phyloP scores from a whole-genome alignment of 129 eudicot species.

The Solidago caesia region DNA sequence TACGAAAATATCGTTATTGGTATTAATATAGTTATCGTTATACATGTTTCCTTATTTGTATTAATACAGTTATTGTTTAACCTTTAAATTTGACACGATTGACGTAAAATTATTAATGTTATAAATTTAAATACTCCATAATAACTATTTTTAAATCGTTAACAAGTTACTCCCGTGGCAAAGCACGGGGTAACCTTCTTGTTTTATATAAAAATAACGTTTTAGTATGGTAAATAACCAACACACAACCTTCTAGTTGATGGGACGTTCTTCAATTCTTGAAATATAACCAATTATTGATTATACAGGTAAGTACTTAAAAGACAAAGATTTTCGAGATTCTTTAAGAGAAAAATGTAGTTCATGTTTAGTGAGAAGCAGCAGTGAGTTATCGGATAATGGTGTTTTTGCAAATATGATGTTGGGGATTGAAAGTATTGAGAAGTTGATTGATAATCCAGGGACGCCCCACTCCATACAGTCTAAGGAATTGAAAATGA shows the following conservation, averaged over 20 bases:
- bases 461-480: constrained; percentile 12
- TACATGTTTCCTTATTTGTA: too few relatives aligned
- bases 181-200: too few relatives aligned
- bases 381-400: constrained; percentile 34
- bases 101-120: too few relatives aligned
- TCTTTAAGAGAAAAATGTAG: constrained; percentile 43
- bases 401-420: constrained; percentile 47
- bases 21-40: too few relatives aligned
- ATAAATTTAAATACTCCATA: too few relatives aligned
- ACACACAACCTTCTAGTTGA: neutral
- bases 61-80: too few relatives aligned
- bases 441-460: constrained; percentile 50
- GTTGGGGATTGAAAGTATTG: constrained; percentile 64
- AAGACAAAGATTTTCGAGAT: constrained; percentile 42
- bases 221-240: too few relatives aligned
- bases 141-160: too few relatives aligned
- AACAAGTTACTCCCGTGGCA: too few relatives aligned
- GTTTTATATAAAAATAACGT: too few relatives aligned
- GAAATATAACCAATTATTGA: constrained; percentile 16
- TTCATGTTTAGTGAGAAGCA: constrained; percentile 39
- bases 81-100: too few relatives aligned
- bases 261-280: neutral
- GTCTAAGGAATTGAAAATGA: constrained; percentile 44
- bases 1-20: too few relatives aligned
- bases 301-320: constrained; percentile 51